These are phyloP conservation scores for Salvia miltiorrhiza DNA, from an alignment of 257 asterid genomes.

Conservation along the genomic window DNA sequence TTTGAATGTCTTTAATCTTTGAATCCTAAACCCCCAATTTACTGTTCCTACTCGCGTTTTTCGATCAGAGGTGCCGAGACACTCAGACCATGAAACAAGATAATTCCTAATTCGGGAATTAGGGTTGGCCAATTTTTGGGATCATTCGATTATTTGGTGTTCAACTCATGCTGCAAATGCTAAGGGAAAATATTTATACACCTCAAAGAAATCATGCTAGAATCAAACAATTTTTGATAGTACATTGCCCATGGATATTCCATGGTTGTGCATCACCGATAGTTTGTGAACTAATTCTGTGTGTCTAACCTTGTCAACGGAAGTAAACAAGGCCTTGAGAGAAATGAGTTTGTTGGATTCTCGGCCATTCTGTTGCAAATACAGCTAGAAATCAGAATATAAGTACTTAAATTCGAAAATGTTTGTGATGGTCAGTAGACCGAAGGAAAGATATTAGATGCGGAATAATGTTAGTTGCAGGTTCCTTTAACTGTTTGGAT, in stretches of 20 bases:
- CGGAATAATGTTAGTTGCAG: neutral
- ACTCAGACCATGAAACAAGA: neutral
- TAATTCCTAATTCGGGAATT: neutral
- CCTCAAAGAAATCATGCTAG: neutral
- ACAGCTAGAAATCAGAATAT: neutral
- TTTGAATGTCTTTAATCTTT: neutral
- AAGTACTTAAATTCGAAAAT: neutral
- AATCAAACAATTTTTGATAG: neutral
- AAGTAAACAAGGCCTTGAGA: neutral
- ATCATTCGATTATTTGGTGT: neutral
- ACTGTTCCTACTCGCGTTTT: neutral
- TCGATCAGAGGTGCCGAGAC: neutral
- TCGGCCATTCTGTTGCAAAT: neutral
- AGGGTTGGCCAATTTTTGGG: neutral
- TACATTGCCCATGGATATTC: neutral
- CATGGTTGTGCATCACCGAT: neutral
- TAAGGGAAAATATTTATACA: neutral
- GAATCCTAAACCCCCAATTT: constrained; percentile 19
- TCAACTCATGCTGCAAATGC: neutral
- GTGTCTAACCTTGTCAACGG: neutral
- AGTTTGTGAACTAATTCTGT: neutral
- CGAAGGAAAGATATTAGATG: neutral
- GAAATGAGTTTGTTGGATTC: neutral
- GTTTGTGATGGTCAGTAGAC: neutral
- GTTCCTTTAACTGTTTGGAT: neutral